Evolutionary conservation across 2,329 filamentous ascomycete species (phyloP), one percentile per base, ranked within the genome.

Genomic region (Sporothrix phasma): DNA sequence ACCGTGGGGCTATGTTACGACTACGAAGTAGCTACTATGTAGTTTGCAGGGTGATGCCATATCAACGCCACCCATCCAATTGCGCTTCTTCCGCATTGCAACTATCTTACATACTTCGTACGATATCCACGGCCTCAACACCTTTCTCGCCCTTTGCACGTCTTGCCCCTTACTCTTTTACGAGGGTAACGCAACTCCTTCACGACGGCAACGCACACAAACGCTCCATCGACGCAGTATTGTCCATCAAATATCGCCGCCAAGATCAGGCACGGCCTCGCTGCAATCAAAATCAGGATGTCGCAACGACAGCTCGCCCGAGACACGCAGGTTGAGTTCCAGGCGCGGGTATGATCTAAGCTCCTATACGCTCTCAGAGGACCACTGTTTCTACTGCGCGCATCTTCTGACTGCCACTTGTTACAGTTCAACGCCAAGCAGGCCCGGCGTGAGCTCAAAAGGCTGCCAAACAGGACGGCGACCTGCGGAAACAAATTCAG

Each of bases 321-420:
- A 74, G 83, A 85, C 74, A 85, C 82, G 80, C 81, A 85, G 71
- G 79, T 82, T 74, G 83, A 85, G 74, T 84, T 85, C 73, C 82
- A 85, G 72, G 83, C 83, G 66, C 81, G 83, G 73, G 79, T 81
- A 74, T 37, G 51, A 3, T 24, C 34, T n/a, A n/a, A n/a, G 19
- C 51, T 13, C 26, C 34, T 43, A 17, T 22, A 24, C 13, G 19
- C 29, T 3, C 5, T 22, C 19, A 8, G 3, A 34, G 19, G 3
- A 2, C n/a, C 17, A 4, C 6, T 19, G 6, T 15, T 17, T 0
- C 34, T 7, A 22, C 24, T 2, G 51, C 31, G 11, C n/a, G 13
- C 10, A 13, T 24, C 11, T 22, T 31, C 43, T 62, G 29, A 62
- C 46, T 5, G 31, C 11, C 29, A 3, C 5, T 5, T 15, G 1